A percentile compares a stretch with the other conserved stretches of the same genome.
Conservation (phyloP, 225 moss, liverwort and hornwort species). For the Ulota crispa region DNA sequence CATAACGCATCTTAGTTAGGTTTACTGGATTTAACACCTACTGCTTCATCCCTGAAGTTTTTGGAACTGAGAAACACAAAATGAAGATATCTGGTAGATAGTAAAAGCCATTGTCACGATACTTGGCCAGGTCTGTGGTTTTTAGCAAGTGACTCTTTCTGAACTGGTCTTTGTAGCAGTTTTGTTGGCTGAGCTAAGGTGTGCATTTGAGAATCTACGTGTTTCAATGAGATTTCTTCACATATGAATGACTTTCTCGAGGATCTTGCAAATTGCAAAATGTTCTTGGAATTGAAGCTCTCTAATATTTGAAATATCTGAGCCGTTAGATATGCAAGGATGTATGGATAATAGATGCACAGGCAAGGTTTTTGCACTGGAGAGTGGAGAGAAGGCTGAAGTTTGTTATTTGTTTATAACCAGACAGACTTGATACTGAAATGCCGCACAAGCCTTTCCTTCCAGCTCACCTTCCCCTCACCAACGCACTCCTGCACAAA, state of each 20-base stretch:
- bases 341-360: neutral
- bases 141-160: neutral
- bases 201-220: neutral
- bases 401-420: neutral
- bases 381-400: neutral
- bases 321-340: neutral
- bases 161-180: neutral
- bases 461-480: neutral
- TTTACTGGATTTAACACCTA: conserved; percentile 67
- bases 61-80: conserved; percentile 28
- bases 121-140: neutral
- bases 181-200: neutral
- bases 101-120: neutral
- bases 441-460: neutral
- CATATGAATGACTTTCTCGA: neutral
- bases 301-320: no score
- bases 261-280: no score
- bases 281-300: no score
- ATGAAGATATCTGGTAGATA: neutral
- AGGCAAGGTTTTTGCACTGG: neutral
- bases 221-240: neutral
- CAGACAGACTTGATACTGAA: neutral
- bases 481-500: neutral
- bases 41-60: conserved; percentile 78
- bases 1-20: conserved; percentile 76